Evolutionary conservation across 2,329 filamentous ascomycete species (phyloP).

Genomic region (Ilyonectria robusta): DNA sequence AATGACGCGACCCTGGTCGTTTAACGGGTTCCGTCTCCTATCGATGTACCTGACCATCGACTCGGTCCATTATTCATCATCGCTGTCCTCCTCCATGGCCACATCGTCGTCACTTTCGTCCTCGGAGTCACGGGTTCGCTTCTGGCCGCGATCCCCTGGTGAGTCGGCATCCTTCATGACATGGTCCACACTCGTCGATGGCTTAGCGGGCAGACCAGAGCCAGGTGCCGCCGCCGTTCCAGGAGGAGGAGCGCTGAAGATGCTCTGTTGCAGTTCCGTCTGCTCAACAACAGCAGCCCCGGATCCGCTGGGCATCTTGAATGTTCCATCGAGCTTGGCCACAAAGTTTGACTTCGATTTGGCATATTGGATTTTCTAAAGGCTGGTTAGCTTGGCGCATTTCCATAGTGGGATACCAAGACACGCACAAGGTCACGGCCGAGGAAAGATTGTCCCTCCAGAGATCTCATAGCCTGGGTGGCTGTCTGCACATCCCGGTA

Average conservation of each 20-base stretch:
- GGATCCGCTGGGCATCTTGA: constrained; percentile 74
- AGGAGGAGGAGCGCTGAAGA: constrained; percentile 79
- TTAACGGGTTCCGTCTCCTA: constrained; percentile 30
- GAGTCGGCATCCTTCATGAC: constrained; percentile 66
- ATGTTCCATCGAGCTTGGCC: constrained; percentile 92
- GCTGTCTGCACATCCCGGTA: constrained; percentile 92
- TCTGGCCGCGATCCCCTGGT: constrained; percentile 73
- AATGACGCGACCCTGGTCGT: constrained; percentile 42
- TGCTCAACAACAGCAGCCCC: constrained; percentile 71
- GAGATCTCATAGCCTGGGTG: constrained; percentile 90
- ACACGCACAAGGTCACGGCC: constrained; percentile 84
- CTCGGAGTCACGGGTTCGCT: constrained; percentile 78
- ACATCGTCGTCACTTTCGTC: constrained; percentile 78
- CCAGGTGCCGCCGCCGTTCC: constrained; percentile 60
- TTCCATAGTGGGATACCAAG: not conserved
- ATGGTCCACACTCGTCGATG: constrained; percentile 62
- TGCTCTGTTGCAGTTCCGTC: constrained; percentile 83
- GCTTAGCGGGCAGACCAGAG: constrained; percentile 63
- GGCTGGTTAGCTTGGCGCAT: constrained; percentile 21
- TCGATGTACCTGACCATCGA: constrained; percentile 38
- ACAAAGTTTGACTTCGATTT: constrained; percentile 91
- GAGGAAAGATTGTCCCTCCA: constrained; percentile 89
- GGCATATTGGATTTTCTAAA: constrained; percentile 89
- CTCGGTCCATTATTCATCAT: constrained; percentile 71
- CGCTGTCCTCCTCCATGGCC: constrained; percentile 79